These are phyloP conservation scores for Fusarium sp. DNA, from an alignment of 2,329 filamentous ascomycete genomes.

Conservation along the genomic window DNA sequence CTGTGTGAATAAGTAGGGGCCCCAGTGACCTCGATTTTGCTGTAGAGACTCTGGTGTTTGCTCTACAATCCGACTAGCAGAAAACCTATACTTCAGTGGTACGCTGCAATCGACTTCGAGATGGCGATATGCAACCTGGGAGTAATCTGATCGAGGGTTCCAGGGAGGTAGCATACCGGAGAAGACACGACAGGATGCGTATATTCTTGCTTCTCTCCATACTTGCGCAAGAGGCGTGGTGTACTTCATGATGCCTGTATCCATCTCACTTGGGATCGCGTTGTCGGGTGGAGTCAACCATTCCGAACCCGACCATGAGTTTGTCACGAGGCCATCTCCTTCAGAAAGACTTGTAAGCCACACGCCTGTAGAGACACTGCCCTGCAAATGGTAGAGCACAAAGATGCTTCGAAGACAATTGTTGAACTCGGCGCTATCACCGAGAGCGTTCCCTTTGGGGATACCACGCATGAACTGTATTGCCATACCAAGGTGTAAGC, in stretches of 20 bases:
- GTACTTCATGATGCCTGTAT: constrained; percentile 4
- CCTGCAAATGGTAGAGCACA: neutral
- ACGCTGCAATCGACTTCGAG: constrained; percentile 8
- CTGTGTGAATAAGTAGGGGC: neutral
- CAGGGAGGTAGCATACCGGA: neutral
- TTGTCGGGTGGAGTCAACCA: neutral
- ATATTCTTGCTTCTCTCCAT: neutral
- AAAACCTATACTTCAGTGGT: neutral
- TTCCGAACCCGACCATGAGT: too few relatives aligned
- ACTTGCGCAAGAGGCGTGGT: neutral
- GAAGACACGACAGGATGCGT: neutral
- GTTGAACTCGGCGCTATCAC: neutral
- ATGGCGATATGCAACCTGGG: constrained; percentile 4
- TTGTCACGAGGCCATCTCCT: too few relatives aligned
- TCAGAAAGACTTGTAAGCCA: too few relatives aligned
- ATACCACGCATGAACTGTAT: neutral
- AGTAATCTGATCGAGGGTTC: constrained; percentile 9
- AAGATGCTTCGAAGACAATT: neutral
- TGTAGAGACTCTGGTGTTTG: neutral
- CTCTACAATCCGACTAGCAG: neutral
- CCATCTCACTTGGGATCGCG: neutral
- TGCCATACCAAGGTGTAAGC: neutral
- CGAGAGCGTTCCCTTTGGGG: accelerated
- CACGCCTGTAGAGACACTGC: neutral
- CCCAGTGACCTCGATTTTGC: neutral